Conservation (phyloP, 2,329 filamentous ascomycete species). For the Coniochaeta sp. region DNA sequence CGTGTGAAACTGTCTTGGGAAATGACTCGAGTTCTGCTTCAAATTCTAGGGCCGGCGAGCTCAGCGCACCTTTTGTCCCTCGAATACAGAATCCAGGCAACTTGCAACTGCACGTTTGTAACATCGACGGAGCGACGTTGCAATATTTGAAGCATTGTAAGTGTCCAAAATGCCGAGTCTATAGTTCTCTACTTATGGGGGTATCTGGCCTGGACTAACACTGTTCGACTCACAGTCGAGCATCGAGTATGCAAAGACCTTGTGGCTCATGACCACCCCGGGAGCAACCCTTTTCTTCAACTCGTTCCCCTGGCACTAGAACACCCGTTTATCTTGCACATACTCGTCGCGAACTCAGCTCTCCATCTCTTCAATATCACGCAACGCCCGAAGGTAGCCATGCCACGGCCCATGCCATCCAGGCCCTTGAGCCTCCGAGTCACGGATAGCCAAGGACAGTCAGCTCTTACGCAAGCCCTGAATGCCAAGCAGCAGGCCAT, state of each 20-base stretch:
- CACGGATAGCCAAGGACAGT: slow-evolving; percentile 8
- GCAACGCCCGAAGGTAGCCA: slow-evolving; percentile 20
- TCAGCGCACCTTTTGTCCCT: neutral
- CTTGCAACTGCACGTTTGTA: neutral
- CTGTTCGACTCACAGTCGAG: slow-evolving; percentile 33
- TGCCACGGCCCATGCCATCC: slow-evolving; percentile 7
- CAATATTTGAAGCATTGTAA: neutral
- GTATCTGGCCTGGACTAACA: neutral
- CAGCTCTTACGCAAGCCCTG: slow-evolving; percentile 37
- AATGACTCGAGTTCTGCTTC: neutral
- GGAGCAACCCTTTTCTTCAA: slow-evolving; percentile 40
- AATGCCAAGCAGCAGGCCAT: slow-evolving; percentile 40
- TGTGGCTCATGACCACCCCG: slow-evolving; percentile 37
- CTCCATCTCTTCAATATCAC: slow-evolving; percentile 39
- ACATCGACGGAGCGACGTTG: neutral
- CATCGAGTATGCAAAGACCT: slow-evolving; percentile 46
- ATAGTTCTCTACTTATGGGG: neutral
- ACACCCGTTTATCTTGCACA: slow-evolving; percentile 38
- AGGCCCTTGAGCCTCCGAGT: neutral
- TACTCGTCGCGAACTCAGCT: slow-evolving; percentile 41
- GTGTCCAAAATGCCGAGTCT: neutral
- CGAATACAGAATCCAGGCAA: neutral
- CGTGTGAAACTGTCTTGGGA: neutral
- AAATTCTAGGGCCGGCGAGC: neutral
- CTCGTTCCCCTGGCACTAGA: slow-evolving; percentile 37